Conservation (phyloP, 1,139 yeast genomes). For the Dujonia santamariae region DNA sequence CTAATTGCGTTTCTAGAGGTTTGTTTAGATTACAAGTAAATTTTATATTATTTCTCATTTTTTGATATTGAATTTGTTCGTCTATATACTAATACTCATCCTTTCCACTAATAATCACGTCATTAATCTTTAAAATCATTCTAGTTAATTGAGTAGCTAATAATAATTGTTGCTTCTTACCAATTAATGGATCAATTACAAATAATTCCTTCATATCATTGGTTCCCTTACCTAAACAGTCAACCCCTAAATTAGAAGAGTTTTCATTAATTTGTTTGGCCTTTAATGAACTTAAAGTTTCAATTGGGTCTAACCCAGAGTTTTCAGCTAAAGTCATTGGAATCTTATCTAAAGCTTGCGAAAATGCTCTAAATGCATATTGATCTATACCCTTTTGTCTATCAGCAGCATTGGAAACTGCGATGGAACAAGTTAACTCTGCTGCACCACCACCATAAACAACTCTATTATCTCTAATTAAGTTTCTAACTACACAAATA, state of each 20-base stretch:
- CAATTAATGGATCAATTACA: conserved; percentile 95
- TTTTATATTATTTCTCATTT: too few relatives aligned
- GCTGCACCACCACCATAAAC: conserved; percentile 99
- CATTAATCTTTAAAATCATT: conserved; percentile 95
- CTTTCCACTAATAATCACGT: conserved; percentile 89
- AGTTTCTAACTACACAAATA: conserved; percentile 93
- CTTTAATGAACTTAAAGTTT: conserved; percentile 78
- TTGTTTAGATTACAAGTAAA: too few relatives aligned
- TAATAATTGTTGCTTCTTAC: conserved; percentile 92
- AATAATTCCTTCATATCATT: conserved; percentile 91
- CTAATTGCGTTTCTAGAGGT: too few relatives aligned
- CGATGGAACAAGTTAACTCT: conserved; percentile 88
- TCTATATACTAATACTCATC: conserved; percentile 53
- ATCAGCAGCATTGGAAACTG: conserved; percentile 90
- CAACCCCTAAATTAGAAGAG: conserved; percentile 79
- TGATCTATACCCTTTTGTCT: conserved; percentile 93
- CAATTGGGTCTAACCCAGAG: conserved; percentile 93
- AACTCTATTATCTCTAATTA: conserved; percentile 86
- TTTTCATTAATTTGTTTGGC: conserved; percentile 78
- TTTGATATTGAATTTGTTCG: too few relatives aligned
- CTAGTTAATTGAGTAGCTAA: conserved; percentile 96
- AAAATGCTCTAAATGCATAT: conserved; percentile 94
- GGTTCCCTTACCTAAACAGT: conserved; percentile 84
- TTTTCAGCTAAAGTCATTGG: conserved; percentile 97
- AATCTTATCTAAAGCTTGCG: conserved; percentile 84